These are phyloP conservation scores for Naganishia sp. DNA, from an alignment of 1,284 basidiomycete species.

Conservation along the genomic window DNA sequence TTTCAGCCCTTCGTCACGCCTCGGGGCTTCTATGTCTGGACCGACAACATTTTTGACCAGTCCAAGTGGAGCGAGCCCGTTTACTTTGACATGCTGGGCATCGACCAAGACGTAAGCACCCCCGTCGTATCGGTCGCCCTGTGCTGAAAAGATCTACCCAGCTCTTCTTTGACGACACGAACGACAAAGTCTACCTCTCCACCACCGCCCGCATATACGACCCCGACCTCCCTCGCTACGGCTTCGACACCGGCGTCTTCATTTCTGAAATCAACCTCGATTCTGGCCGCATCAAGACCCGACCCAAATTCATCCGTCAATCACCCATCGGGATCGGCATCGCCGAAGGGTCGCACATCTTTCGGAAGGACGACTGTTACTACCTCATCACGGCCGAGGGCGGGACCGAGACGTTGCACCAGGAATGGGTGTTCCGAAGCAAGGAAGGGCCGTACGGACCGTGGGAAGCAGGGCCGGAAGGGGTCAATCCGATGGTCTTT, in stretches of 20 bases:
- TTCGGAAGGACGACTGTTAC: constrained; percentile 37
- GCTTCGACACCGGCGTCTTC: constrained; percentile 33
- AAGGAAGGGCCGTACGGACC: constrained; percentile 33
- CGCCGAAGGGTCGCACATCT: constrained; percentile 42
- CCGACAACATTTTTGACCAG: constrained; percentile 40
- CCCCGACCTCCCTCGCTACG: constrained; percentile 24
- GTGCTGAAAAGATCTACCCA: constrained; percentile 3
- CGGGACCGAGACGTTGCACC: constrained; percentile 40
- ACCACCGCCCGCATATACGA: constrained; percentile 28
- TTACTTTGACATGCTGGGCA: constrained; percentile 37
- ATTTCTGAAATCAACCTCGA: constrained; percentile 39
- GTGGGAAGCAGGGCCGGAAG: constrained; percentile 36
- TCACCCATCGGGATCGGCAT: constrained; percentile 33
- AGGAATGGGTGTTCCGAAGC: constrained; percentile 37
- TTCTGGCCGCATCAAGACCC: constrained; percentile 34
- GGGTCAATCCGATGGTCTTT: constrained; percentile 36
- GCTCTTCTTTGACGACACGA: constrained; percentile 40
- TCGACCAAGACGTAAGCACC: constrained; percentile 39
- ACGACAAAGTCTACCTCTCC: constrained; percentile 38
- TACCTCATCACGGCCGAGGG: constrained; percentile 45
- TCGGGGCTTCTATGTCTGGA: constrained; percentile 40
- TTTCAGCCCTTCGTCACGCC: constrained; percentile 29
- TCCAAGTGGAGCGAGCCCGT: constrained; percentile 38
- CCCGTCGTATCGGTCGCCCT: no score
- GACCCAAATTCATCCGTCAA: constrained; percentile 33